Percentiles rank a stretch among this genome's conserved stretches.
phyloP scores from a whole-genome alignment of 495 filamentous ascomycete species.

The Cercophora scortea region DNA sequence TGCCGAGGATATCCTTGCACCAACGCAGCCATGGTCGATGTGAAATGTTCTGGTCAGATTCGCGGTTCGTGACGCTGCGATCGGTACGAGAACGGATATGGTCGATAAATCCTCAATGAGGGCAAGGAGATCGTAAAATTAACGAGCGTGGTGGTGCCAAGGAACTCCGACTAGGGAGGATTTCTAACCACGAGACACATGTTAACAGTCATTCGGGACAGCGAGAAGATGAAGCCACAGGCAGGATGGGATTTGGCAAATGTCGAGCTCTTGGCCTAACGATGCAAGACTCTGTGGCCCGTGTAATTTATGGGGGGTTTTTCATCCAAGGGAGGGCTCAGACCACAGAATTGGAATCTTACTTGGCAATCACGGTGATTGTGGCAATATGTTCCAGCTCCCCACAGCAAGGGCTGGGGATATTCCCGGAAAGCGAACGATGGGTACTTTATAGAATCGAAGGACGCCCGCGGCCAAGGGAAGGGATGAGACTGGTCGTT shows the following conservation, averaged over 20 bases:
- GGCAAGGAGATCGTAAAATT: background rate
- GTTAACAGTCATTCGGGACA: no score
- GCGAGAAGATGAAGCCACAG: no score
- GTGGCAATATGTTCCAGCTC: background rate
- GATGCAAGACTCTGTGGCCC: no score
- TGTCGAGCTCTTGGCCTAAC: no score
- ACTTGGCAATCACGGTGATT: background rate
- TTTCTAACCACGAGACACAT: no score
- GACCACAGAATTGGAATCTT: background rate
- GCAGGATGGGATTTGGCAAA: no score
- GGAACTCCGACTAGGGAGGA: background rate
- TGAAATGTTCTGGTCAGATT: background rate
- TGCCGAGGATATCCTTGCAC: constrained; percentile 85
- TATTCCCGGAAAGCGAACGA: constrained; percentile 16
- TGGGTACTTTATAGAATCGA: constrained; percentile 36
- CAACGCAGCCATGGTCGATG: constrained; percentile 72
- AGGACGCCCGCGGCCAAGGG: constrained; percentile 49
- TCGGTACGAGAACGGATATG: no score
- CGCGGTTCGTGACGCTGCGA: no score
- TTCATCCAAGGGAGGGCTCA: no score
- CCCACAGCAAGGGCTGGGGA: background rate
- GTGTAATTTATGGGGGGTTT: no score
- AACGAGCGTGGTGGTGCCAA: background rate
- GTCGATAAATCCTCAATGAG: no score
- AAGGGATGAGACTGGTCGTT: constrained; percentile 19